These are phyloP conservation scores for Tricholoma bakamatsutake DNA, from an alignment of 768 basidiomycete species.

Conservation along the genomic window DNA sequence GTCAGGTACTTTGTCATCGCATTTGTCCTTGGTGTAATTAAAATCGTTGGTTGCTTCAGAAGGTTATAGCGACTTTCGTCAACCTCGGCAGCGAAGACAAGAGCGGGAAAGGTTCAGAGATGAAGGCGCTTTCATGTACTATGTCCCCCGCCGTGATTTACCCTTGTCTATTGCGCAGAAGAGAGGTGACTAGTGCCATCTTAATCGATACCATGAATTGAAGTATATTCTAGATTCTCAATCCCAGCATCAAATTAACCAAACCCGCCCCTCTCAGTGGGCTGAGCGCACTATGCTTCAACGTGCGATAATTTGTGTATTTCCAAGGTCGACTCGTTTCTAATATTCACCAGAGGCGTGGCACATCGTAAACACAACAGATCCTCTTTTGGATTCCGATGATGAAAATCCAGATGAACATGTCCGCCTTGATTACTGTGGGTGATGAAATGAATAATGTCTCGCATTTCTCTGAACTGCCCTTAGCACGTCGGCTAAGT, in stretches of 20 bases:
- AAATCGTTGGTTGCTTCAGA: slow-evolving; percentile 15
- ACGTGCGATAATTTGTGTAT: slow-evolving; percentile 27
- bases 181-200: slow-evolving; percentile 12
- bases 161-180: slow-evolving; percentile 19
- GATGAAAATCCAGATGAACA: slow-evolving; percentile 58
- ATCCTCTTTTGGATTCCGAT: slow-evolving; percentile 69
- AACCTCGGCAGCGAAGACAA: slow-evolving; percentile 29
- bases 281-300: slow-evolving; percentile 38
- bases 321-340: slow-evolving; percentile 4
- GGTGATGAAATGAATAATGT: slow-evolving; percentile 18
- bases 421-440: slow-evolving; percentile 60
- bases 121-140: slow-evolving; percentile 42
- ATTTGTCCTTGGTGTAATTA: background rate
- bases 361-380: slow-evolving; percentile 55
- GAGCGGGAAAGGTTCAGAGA: slow-evolving; percentile 34
- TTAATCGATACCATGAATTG: background rate
- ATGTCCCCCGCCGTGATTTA: slow-evolving; percentile 37
- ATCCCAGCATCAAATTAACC: slow-evolving; percentile 10
- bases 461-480: slow-evolving; percentile 2
- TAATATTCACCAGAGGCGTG: slow-evolving; percentile 53
- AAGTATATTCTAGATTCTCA: slow-evolving; percentile 2
- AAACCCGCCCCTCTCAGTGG: slow-evolving; percentile 8
- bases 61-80: slow-evolving; percentile 26
- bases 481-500: slow-evolving; percentile 40
- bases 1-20: slow-evolving; percentile 28